Conservation (phyloP, 768 basidiomycete genomes). For the Boletus rubescentipes region DNA sequence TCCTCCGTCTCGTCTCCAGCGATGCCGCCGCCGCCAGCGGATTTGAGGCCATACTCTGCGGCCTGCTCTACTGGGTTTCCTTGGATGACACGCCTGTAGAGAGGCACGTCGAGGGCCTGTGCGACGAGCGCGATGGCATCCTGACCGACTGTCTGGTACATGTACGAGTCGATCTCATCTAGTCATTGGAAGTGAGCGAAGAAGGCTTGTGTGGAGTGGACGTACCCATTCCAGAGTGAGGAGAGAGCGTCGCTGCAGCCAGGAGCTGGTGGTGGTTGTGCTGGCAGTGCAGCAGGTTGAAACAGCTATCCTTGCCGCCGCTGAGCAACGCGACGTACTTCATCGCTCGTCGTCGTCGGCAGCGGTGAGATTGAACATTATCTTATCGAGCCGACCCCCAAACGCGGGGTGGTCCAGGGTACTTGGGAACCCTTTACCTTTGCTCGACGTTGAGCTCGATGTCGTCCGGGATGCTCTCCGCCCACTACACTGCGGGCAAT, state of each 20-base stretch:
- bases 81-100: slow-evolving; percentile 77
- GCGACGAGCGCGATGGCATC: slow-evolving; percentile 89
- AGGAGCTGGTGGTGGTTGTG: slow-evolving; percentile 84
- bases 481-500: slow-evolving; percentile 20
- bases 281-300: slow-evolving; percentile 87
- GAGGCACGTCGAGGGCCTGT: slow-evolving; percentile 78
- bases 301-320: slow-evolving; percentile 98
- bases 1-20: slow-evolving; percentile 96
- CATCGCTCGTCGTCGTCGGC: slow-evolving; percentile 44
- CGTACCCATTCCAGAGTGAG: slow-evolving; percentile 80
- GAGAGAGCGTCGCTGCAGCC: slow-evolving; percentile 86
- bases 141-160: slow-evolving; percentile 99
- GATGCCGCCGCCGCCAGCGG: slow-evolving; percentile 48
- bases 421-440: not conserved
- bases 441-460: slow-evolving; percentile 1
- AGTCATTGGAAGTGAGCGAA: slow-evolving; percentile 10
- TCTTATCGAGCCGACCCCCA: slow-evolving; percentile 26
- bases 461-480: slow-evolving; percentile 70
- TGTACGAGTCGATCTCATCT: slow-evolving; percentile 98
- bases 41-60: slow-evolving; percentile 80
- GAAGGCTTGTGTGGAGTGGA: not conserved
- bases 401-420: slow-evolving; percentile 10
- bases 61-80: slow-evolving; percentile 81
- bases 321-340: slow-evolving; percentile 93
- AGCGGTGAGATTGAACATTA: not conserved